phyloP scores from a whole-genome alignment of 2,329 filamentous ascomycete species.

The Sporothrix humicola region DNA sequence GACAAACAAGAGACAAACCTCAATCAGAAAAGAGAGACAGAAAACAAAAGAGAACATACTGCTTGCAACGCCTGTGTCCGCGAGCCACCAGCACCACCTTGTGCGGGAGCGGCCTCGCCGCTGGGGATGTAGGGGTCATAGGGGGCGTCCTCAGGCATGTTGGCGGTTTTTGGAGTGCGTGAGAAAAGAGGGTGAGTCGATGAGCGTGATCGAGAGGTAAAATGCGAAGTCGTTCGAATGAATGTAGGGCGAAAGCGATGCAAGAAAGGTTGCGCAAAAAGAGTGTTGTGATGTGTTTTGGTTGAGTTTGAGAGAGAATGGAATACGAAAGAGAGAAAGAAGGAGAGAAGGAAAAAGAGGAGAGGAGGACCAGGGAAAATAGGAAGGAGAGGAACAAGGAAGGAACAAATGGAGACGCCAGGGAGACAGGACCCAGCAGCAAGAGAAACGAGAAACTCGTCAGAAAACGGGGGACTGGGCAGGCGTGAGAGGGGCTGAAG shows the following conservation, averaged over 20 bases:
- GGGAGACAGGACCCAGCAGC: background rate
- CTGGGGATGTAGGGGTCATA: slow-evolving; percentile 91
- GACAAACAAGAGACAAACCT: slow-evolving; percentile 1
- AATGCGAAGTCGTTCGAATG: background rate
- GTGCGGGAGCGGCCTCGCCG: slow-evolving; percentile 58
- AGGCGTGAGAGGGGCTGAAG: slow-evolving; percentile 27
- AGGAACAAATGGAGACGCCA: slow-evolving; percentile 18
- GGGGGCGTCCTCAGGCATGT: slow-evolving; percentile 65
- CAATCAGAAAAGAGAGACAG: slow-evolving; percentile 30
- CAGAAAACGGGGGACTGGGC: slow-evolving; percentile 1
- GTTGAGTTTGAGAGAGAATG: slow-evolving; percentile 8
- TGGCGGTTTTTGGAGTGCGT: slow-evolving; percentile 39
- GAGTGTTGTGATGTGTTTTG: slow-evolving; percentile 9
- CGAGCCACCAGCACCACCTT: slow-evolving; percentile 53
- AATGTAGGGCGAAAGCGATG: background rate
- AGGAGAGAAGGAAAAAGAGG: background rate
- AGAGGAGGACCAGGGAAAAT: slow-evolving; percentile 4
- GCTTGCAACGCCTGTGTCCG: slow-evolving; percentile 75
- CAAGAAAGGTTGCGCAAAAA: slow-evolving; percentile 14
- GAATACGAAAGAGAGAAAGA: background rate
- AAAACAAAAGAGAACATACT: slow-evolving; percentile 69
- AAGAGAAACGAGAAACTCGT: slow-evolving; percentile 1
- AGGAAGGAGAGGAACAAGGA: background rate
- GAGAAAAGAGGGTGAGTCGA: background rate
- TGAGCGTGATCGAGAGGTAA: background rate